A percentile compares a stretch with the other conserved stretches of the same genome.
Conservation (phyloP, 371 early-diverging fungal genomes). For the Mortierella sp. region DNA sequence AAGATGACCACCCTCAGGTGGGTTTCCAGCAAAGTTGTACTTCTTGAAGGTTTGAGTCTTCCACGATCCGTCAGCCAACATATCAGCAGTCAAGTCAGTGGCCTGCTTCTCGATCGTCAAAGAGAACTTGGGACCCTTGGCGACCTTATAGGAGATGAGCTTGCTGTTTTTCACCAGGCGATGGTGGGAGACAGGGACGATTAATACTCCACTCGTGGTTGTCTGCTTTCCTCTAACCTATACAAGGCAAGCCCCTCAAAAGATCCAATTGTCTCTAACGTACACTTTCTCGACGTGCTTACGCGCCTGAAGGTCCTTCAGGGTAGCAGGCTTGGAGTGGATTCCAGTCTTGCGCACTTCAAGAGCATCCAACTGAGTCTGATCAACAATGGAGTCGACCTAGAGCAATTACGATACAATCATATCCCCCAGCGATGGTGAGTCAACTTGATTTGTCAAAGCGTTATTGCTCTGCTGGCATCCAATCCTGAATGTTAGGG, state of each 20-base stretch:
- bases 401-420: slow-evolving; percentile 14
- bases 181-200: not conserved
- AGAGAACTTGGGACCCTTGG: slow-evolving; percentile 92
- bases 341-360: slow-evolving; percentile 73
- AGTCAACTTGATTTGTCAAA: too few relatives aligned
- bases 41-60: slow-evolving; percentile 94
- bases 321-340: slow-evolving; percentile 70
- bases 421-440: too few relatives aligned
- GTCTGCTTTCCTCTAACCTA: too few relatives aligned
- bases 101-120: slow-evolving; percentile 86
- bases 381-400: slow-evolving; percentile 87
- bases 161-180: slow-evolving; percentile 67
- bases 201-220: not conserved
- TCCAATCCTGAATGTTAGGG: too few relatives aligned
- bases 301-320: slow-evolving; percentile 90
- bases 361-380: slow-evolving; percentile 82
- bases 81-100: slow-evolving; percentile 97
- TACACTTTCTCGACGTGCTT: slow-evolving; percentile 86
- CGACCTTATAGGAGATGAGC: slow-evolving; percentile 83
- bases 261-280: not conserved
- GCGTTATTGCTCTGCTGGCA: too few relatives aligned
- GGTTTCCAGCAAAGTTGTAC: slow-evolving; percentile 98
- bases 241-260: not conserved
- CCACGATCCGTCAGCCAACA: slow-evolving; percentile 94
- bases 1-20: slow-evolving; percentile 91